Conservation (phyloP, 1,284 basidiomycete genomes). For the Puccinia horiana region DNA sequence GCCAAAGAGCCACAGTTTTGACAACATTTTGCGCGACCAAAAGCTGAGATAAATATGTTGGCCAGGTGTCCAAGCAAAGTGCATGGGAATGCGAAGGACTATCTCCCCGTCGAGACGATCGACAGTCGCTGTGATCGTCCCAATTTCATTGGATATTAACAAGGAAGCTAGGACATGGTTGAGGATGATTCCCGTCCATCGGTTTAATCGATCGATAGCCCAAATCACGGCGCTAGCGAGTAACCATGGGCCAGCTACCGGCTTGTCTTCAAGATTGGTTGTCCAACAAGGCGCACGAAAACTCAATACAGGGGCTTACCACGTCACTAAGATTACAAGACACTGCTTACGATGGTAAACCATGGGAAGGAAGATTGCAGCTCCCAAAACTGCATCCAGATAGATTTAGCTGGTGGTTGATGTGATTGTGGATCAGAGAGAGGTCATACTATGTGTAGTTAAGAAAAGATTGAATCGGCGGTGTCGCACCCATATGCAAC, state of each 20-base stretch:
- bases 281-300: background rate
- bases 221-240: conserved; percentile 10
- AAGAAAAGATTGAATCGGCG: conserved; percentile 19
- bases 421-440: background rate
- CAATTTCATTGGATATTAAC: background rate
- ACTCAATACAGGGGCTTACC: background rate
- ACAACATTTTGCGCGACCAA: conserved; percentile 24
- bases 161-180: conserved; percentile 6
- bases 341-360: conserved; percentile 15
- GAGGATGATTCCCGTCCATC: background rate
- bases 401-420: background rate
- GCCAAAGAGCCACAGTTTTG: conserved; percentile 25
- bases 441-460: conserved; percentile 4
- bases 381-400: background rate
- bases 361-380: background rate
- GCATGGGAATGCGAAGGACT: conserved; percentile 14
- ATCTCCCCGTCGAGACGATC: conserved; percentile 38
- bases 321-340: background rate
- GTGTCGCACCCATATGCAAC: background rate
- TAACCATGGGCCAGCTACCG: background rate
- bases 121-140: background rate
- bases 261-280: conserved; percentile 9
- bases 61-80: conserved; percentile 16
- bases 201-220: conserved; percentile 12
- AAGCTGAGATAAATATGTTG: conserved; percentile 37